Base-by-base conservation (phyloP, 768 basidiomycete genomes). In the Psilocybe cyanescens region DNA sequence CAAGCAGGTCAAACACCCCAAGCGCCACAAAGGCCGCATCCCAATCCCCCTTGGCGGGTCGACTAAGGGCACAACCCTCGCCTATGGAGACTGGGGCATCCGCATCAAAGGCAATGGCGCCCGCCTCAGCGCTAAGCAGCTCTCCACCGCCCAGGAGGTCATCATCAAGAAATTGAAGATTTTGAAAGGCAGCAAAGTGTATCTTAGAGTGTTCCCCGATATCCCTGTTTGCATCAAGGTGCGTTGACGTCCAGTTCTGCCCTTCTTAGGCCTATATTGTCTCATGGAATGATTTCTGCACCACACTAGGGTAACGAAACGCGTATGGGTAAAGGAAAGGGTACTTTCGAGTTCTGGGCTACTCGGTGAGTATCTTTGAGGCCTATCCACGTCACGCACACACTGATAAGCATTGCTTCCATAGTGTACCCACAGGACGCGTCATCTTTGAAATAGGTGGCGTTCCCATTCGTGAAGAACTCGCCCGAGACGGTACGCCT, bases 251-350 rank as follows among this genome's bases (percentile, higher is more conserved):
- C 30, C 49, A 14, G 12, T 1, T 49, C 35, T 37, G 8, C 45
- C 24, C 0, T 51, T 51, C 12, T 56, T 11, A 3, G 33, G 54
- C 16, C n/a, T 5, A n/a, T 0, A 2, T 2, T 24, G 49, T n/a
- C n/a, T 61, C 24, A 50, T 9, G 63, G 33, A 39, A 12, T 8
- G 17, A 29, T 33, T 37, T 17, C 31, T 31, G 4, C 37, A 19
- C 24, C 44, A 35, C 12, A 12, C 24, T 60, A 95, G 93, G 97
- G 97, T 57, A 99, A 97, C 68, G 96, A 99, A 76, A 96, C 95
- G 4, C 91, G 97, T 83, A 98, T 99, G 97, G 97, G 97, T 54
- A 99, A 99, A 77, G 97, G 97, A 61, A 99, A 99, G 75, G 97
- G 97, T 49, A 86, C 91, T 0, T 99, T 99, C 68, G 97, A 99